These are phyloP conservation scores for Penicillium oxalicum DNA, from an alignment of 2,329 filamentous ascomycete genomes.

Conservation along the genomic window DNA sequence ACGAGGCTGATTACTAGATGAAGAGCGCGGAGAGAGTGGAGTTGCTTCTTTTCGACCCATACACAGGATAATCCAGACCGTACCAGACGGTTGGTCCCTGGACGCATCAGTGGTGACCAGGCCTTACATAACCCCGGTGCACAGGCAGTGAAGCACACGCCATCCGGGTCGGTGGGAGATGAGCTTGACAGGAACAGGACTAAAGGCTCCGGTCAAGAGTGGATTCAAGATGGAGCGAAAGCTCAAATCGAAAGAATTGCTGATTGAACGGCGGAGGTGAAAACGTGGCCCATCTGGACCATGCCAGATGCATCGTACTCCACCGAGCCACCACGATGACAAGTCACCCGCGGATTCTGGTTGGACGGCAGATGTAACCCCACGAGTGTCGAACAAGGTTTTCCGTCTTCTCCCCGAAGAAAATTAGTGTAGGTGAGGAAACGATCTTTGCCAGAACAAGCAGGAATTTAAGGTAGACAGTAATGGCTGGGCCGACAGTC, in stretches of 20 bases:
- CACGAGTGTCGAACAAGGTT: conserved; percentile 15
- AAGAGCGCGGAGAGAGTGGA: conserved; percentile 6
- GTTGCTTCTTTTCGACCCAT: background rate
- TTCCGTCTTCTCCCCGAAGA: conserved; percentile 8
- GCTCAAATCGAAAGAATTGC: conserved; percentile 5
- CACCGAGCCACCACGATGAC: conserved; percentile 13
- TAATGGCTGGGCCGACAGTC: conserved; percentile 6
- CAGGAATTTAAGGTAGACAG: conserved; percentile 3
- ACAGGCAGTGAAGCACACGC: conserved; percentile 1
- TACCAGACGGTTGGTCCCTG: background rate
- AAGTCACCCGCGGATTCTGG: conserved; percentile 7
- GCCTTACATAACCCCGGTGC: conserved; percentile 12
- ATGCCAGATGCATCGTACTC: conserved; percentile 11
- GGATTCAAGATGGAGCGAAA: conserved; percentile 6
- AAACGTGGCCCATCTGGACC: conserved; percentile 7
- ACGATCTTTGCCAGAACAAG: conserved; percentile 13
- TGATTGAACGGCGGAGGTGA: background rate
- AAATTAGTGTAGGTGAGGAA: background rate
- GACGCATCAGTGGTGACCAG: conserved; percentile 11
- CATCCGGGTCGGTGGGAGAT: conserved; percentile 14
- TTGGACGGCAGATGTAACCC: conserved; percentile 10
- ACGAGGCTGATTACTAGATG: no score
- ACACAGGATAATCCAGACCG: background rate
- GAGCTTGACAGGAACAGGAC: conserved; percentile 7
- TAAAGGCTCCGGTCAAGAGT: background rate